phyloP scores from a whole-genome alignment of 148 eudicot genomes.

The Chenopodium album region DNA sequence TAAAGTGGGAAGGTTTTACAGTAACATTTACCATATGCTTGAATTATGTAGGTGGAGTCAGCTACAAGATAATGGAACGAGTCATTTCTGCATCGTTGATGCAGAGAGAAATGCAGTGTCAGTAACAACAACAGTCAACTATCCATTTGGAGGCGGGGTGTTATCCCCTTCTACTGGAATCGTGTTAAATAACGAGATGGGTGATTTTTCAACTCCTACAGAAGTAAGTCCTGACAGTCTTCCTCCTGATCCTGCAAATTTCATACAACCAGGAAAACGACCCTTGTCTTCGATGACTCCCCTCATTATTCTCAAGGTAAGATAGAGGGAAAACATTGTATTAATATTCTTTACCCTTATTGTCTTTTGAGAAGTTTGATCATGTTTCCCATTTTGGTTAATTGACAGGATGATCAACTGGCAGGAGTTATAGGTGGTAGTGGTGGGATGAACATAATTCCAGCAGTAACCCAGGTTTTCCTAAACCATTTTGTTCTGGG shows the following conservation, averaged over 20 bases:
- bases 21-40: background rate
- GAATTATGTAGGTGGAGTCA: slow-evolving; percentile 73
- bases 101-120: slow-evolving; percentile 90
- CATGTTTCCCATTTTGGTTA: background rate
- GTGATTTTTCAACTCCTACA: slow-evolving; percentile 77
- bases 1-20: background rate
- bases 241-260: slow-evolving; percentile 81
- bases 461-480: slow-evolving; percentile 81
- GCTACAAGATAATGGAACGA: slow-evolving; percentile 81
- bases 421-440: slow-evolving; percentile 92
- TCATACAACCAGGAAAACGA: slow-evolving; percentile 74
- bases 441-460: slow-evolving; percentile 75
- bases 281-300: slow-evolving; percentile 98
- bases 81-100: slow-evolving; percentile 93
- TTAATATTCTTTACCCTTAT: background rate
- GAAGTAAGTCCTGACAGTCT: slow-evolving; percentile 53
- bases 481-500: slow-evolving; percentile 66
- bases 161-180: slow-evolving; percentile 80
- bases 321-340: background rate
- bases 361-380: background rate
- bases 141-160: slow-evolving; percentile 65
- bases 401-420: slow-evolving; percentile 60
- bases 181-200: slow-evolving; percentile 84
- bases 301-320: slow-evolving; percentile 69
- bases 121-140: slow-evolving; percentile 82